Conservation (phyloP, 164 flowering plant species). For the Vitis vinifera region ASM3070453v1 NC_081808.1:22647001-22647500, state of each 20-base stretch:
- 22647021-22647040: neutral
- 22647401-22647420: too few relatives aligned
- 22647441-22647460: too few relatives aligned
- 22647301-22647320: neutral
- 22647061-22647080: constrained; percentile 17
- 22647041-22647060: neutral
- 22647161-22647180: constrained; percentile 35
- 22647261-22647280: neutral
- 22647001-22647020: too few relatives aligned
- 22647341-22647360: too few relatives aligned
- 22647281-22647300: neutral
- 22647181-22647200: constrained; percentile 56
- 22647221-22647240: neutral
- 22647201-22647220: constrained; percentile 63
- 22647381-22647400: too few relatives aligned
- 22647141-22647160: neutral
- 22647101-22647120: constrained; percentile 48
- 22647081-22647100: constrained; percentile 65
- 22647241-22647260: neutral
- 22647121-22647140: constrained; percentile 13
- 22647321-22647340: neutral
- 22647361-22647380: too few relatives aligned
- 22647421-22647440: too few relatives aligned
- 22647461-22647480: too few relatives aligned
- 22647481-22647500: too few relatives aligned